These are phyloP conservation scores for Blastocladiella britannica DNA, from an alignment of 192 early-diverging fungal species.

Conservation along the genomic window DNA sequence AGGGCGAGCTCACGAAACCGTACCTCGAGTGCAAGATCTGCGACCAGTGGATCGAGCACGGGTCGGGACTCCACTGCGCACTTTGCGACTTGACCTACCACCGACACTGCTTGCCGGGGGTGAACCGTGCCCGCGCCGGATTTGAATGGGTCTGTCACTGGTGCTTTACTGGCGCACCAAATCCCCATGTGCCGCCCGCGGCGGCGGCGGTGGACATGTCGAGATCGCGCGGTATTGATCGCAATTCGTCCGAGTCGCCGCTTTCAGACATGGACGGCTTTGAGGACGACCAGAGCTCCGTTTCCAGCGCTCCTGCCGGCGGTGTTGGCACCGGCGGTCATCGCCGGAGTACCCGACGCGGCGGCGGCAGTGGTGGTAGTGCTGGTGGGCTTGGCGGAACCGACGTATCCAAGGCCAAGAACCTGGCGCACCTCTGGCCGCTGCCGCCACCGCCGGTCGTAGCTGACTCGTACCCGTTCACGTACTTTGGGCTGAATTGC, in stretches of 20 bases:
- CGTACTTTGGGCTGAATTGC: neutral
- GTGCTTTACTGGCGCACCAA: neutral
- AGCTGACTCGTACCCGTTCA: neutral
- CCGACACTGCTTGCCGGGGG: neutral
- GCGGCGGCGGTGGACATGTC: neutral
- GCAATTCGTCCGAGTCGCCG: no score
- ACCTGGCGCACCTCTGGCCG: neutral
- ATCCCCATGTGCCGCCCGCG: neutral
- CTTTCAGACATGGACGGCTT: no score
- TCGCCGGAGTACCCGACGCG: no score
- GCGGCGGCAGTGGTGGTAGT: no score
- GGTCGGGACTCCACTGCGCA: neutral
- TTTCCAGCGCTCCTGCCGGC: no score
- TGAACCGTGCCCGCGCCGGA: neutral
- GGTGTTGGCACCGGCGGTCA: no score
- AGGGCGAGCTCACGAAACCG: conserved; percentile 45
- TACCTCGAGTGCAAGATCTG: conserved; percentile 49
- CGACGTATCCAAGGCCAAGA: no score
- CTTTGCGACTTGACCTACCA: neutral
- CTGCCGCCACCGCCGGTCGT: neutral
- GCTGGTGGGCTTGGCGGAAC: no score
- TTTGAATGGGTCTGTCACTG: neutral
- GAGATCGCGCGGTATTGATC: no score
- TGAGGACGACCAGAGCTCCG: neutral
- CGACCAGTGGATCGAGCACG: conserved; percentile 24